Base-by-base conservation (phyloP, 768 basidiomycete species). In the Amanita exitialis region DNA sequence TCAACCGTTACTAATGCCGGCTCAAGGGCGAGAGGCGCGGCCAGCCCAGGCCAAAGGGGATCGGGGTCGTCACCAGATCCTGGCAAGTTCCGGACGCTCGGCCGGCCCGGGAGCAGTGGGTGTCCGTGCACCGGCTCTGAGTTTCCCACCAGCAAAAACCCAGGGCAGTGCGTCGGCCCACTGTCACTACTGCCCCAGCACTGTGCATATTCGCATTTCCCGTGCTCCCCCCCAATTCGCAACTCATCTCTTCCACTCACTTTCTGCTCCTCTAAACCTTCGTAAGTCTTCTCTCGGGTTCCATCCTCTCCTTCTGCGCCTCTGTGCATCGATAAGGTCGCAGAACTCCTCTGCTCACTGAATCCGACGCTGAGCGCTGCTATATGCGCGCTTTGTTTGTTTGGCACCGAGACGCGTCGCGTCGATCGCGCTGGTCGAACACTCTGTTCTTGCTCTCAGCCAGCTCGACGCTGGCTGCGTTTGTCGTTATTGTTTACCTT, bases 351-450 rank as follows among this genome's bases (percentile, higher is more conserved):
- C 42, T 36, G 32, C 27, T 44, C 50, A 28, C 42, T 36, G 42
- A 43, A 20, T 44, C 32, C 50, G 36, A 51, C 50, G 42, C 42
- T 51, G 21, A 56, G 53, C 51, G 56, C 56, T 48, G 49, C 52
- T 54, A 45, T 42, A 42, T 49, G 47, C 52, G 25, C 49, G 53
- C 43, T 44, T 57, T 56, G 54, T 59, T 57, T 57, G 57, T 57
- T 59, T 59, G 56, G 53, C 58, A 52, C 54, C 56, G 49, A 55
- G 54, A 57, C 58, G 58, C 58, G 58, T 59, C 58, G 56, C 57
- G 58, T 59, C 53, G 56, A 59, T 57, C 56, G 41, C 35, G 50
- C 36, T 39, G 37, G 39, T 42, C 44, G 51, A 28, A 41, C 47
- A 38, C 35, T 20, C 28, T 39, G 25, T 16, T 27, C 45, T 47